These are phyloP conservation scores for Isabelozyma pseudorhagii DNA, from an alignment of 805 yeast species.

Conservation along the genomic window DNA sequence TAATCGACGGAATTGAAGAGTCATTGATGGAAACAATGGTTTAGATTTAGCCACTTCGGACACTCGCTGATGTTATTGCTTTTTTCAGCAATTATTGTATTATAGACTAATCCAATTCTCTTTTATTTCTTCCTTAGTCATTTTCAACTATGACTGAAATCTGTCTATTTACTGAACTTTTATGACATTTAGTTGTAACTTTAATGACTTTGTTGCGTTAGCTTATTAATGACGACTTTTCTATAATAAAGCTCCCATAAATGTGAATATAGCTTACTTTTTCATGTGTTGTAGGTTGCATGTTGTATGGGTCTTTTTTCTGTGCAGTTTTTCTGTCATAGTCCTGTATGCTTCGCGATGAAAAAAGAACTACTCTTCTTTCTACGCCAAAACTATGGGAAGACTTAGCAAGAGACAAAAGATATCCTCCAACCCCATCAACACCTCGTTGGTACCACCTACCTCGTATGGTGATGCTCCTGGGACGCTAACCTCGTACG, in stretches of 20 bases:
- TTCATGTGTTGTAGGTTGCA: too few relatives aligned
- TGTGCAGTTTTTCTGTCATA: background rate
- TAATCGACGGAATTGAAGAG: conserved; percentile 73
- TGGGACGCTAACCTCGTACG: conserved; percentile 10
- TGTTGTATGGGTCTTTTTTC: too few relatives aligned
- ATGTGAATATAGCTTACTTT: too few relatives aligned
- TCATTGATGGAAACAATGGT: conserved; percentile 21
- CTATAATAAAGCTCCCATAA: too few relatives aligned
- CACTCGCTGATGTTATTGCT: background rate
- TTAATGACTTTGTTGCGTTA: background rate
- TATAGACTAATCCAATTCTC: background rate
- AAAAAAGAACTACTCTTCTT: background rate
- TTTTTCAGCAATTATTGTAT: background rate
- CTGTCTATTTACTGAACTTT: too few relatives aligned
- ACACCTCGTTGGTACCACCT: background rate
- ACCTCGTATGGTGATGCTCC: background rate
- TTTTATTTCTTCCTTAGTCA: background rate
- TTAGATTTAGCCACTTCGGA: background rate
- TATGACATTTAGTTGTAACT: background rate
- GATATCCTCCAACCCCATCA: background rate
- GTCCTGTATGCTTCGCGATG: background rate
- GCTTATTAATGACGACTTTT: too few relatives aligned
- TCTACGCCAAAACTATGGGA: background rate
- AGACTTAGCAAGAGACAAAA: background rate
- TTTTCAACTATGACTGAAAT: too few relatives aligned